Conservation (phyloP, 73 alveolate genomes). For the Tetrahymena malaccensis region DNA sequence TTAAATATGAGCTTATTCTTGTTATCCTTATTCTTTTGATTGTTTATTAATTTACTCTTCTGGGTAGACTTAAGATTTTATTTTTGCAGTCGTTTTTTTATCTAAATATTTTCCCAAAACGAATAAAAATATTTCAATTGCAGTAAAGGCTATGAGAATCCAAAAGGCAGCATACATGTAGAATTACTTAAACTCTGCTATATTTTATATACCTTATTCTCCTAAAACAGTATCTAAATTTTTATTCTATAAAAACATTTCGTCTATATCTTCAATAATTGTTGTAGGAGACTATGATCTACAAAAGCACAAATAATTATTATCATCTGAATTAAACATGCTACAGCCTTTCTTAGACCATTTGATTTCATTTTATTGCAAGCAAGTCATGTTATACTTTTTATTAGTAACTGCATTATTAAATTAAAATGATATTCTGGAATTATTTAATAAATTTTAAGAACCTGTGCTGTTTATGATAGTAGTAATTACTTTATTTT, state of each 20-base stretch:
- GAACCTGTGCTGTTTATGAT: neutral
- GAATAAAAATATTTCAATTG: neutral
- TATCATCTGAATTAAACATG: neutral
- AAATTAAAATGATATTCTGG: neutral
- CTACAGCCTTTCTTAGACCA: neutral
- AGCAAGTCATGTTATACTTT: neutral
- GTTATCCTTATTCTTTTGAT: neutral
- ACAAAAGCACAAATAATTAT: neutral
- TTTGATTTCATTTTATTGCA: neutral
- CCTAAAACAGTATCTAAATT: neutral
- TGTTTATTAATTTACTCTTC: neutral
- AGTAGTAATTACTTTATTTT: too few relatives aligned
- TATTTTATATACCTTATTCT: neutral
- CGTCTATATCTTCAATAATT: neutral
- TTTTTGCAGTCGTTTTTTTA: neutral
- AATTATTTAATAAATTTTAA: too few relatives aligned
- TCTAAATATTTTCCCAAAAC: neutral
- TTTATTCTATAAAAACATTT: neutral
- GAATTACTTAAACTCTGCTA: too few relatives aligned
- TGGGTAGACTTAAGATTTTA: neutral
- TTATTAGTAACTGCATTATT: neutral
- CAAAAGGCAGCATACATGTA: neutral
- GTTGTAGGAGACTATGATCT: neutral
- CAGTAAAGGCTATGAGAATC: neutral
- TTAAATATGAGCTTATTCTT: neutral